Evolutionary conservation across 805 yeast genomes (phyloP), one percentile per base, ranked within the genome.

Genomic region (Yamadazyma nakazawae): DNA sequence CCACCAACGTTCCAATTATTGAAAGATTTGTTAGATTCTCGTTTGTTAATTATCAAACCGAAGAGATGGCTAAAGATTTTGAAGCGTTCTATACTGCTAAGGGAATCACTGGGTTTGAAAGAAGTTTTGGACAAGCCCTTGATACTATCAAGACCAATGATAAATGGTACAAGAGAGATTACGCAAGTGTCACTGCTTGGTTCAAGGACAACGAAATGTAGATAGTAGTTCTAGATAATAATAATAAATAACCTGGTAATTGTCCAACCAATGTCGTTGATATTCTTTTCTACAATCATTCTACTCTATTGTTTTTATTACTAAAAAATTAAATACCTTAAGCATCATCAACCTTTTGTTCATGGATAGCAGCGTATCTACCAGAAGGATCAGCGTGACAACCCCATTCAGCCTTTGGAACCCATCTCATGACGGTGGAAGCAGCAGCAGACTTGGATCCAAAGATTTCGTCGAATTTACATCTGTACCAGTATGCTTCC

Each of bases 321-420:
- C n/a, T 37, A 24, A 4, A 37, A 16, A 16, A 11, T n/a, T 26
- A n/a, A 21, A 16, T 12, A 24, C 21, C 14, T 37, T 19, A 43
- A 37, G 36, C 46, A 18, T 31, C 14, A 38, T 61, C 67, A 43
- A 72, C 75, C 62, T 72, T 72, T 54, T 68, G 64, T 49, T 87
- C 91, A 69, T 94, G 99, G 59, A 86, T 82, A 75, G 87, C 81
- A 57, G 96, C 97, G 65, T 77, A 92, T 76, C 99, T 88, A 56
- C 99, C 99, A 47, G 96, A 87, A 45, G 99, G 99, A 72, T 94
- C 99, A 61, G 85, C 96, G 63, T 91, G 90, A 75, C 99, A 94
- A 57, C 99, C 99, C 99, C 99, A 94, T 70, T 94, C 99, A 53
- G 98, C 98, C 80, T 94, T 94, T 67, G 99, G 99, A 71, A 94